Evolutionary conservation across 2,329 filamentous ascomycete species (phyloP), one percentile per base, ranked within the genome.

Genomic region (Mariannaea sp.): DNA sequence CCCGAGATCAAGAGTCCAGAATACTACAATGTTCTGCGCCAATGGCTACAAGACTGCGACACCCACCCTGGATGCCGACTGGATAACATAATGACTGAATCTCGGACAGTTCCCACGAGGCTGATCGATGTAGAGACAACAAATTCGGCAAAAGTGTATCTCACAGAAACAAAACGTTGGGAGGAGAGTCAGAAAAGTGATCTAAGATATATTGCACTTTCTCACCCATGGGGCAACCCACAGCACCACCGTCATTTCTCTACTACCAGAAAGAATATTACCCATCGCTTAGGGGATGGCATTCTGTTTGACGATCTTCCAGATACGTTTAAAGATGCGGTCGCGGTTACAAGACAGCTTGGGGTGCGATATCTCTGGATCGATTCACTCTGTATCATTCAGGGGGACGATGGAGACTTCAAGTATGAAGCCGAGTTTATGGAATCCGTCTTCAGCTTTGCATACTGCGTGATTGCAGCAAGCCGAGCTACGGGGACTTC

Each of bases 291-390:
- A 0, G n/a, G 2, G 5, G 8, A 9, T 1, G 56, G 56, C 1
- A 57, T 58, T 17, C 2, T 12, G 1, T 12, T 84, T 82, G 59
- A 87, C 81, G 4, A 87, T 72, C 4, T 76, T 20, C 41, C 29
- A 13, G 29, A 7, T 1, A 58, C 51, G 1, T 56, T 62, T 13
- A 26, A 26, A 1, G 49, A 63, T 2, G 51, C 58, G 0, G 46
- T 44, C 1, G 17, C 44, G 0, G 39, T 35, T 1, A 22, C 45
- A 2, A 40, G 36, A 29, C 16, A 14, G 1, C 46, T 63, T 2
- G 49, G 38, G 0, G 26, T 50, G 5, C 7, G 41, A 14, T 63
- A 57, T 5, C 35, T 64, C 16, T 64, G 58, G 61, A 55, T 62
- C 4, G 49, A 55, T 17, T 29, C 54, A 0, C 42, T 62, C 3